phyloP scores from a whole-genome alignment of 768 basidiomycete genomes.

The Daedaleopsis nitida region DNA sequence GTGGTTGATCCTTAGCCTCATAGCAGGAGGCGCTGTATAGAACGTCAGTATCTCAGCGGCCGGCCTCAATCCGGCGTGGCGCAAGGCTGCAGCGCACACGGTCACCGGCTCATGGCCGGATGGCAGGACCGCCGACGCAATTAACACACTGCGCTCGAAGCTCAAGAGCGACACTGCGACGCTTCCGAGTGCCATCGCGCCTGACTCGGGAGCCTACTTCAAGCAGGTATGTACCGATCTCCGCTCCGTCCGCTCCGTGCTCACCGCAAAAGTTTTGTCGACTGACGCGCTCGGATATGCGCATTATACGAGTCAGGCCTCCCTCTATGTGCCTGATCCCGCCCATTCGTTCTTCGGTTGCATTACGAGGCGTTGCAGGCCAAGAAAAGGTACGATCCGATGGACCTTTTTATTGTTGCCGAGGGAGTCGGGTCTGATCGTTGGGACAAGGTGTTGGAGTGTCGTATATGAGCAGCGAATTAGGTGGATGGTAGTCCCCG shows the following conservation, averaged over 20 bases:
- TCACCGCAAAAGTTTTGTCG: too few species aligned
- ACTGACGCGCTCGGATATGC: too few species aligned
- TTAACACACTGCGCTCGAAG: slow-evolving; percentile 16
- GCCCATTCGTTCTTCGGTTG: slow-evolving; percentile 46
- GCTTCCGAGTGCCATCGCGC: slow-evolving; percentile 35
- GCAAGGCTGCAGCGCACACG: slow-evolving; percentile 40
- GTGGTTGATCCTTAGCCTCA: slow-evolving; percentile 34
- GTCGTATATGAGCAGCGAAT: slow-evolving; percentile 12
- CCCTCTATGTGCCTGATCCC: slow-evolving; percentile 41
- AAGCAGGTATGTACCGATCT: slow-evolving; percentile 42
- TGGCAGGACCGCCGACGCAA: slow-evolving; percentile 14
- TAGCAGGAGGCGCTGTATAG: slow-evolving; percentile 48
- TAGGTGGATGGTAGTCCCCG: too few species aligned
- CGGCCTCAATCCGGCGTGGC: slow-evolving; percentile 52
- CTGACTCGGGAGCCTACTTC: slow-evolving; percentile 43
- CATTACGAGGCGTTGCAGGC: slow-evolving; percentile 42
- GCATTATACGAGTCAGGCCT: slow-evolving; percentile 35
- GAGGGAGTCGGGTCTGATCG: slow-evolving; percentile 52
- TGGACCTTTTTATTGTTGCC: slow-evolving; percentile 45
- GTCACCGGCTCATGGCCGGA: slow-evolving; percentile 27
- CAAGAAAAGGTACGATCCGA: slow-evolving; percentile 46
- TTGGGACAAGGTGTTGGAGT: slow-evolving; percentile 40
- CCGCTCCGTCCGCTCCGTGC: too few species aligned
- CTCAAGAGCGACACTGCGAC: slow-evolving; percentile 22
- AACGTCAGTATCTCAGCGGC: slow-evolving; percentile 38